Percentiles rank a stretch among this genome's conserved stretches.
These are phyloP conservation scores for Urtica urens DNA, from an alignment of 306 rosid genomes.

Conservation along the genomic window DNA sequence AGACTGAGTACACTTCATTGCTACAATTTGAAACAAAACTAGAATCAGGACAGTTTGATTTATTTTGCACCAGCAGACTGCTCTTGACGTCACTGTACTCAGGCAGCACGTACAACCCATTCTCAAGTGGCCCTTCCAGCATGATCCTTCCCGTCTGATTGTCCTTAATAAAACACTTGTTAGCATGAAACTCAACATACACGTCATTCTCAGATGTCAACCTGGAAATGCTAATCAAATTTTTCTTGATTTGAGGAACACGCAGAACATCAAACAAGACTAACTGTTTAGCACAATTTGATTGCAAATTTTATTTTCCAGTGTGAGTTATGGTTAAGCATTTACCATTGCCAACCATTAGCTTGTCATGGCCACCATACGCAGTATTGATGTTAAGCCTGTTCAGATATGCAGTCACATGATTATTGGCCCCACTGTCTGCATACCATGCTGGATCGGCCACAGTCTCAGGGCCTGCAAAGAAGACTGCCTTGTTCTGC, in stretches of 20 bases:
- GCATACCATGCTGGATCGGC: no score
- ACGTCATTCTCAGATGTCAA: not conserved
- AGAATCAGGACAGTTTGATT: not conserved
- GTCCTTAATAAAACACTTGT: not conserved
- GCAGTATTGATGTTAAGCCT: not conserved
- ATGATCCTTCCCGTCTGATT: not conserved
- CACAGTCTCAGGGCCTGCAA: not conserved
- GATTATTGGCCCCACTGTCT: not conserved
- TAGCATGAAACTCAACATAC: not conserved
- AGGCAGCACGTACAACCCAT: not conserved
- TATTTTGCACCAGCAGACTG: not conserved
- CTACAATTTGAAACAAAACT: no score
- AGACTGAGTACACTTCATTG: no score
- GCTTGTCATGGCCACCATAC: no score
- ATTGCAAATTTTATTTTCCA: not conserved
- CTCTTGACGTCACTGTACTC: not conserved
- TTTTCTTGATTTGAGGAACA: not conserved
- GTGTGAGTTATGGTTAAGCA: not conserved
- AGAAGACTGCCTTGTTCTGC: not conserved
- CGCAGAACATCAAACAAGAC: not conserved
- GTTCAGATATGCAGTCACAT: not conserved
- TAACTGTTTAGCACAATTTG: not conserved
- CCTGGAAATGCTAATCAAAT: not conserved
- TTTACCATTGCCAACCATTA: not conserved
- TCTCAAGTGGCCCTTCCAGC: not conserved